Evolutionary conservation across 371 early-diverging fungal genomes (phyloP).

Genomic region (Mortierella sp.): DNA sequence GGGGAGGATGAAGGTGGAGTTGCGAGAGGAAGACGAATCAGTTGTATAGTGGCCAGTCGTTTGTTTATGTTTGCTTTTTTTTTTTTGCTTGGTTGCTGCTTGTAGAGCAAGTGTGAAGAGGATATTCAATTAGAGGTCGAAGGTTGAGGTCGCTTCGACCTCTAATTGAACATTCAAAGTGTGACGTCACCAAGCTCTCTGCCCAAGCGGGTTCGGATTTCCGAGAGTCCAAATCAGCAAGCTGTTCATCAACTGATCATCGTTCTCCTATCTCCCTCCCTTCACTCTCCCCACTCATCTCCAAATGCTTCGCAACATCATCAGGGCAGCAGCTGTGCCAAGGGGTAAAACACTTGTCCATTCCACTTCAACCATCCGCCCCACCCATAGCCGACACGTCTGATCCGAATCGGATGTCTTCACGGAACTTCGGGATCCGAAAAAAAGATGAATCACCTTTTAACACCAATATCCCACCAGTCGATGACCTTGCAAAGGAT

Average conservation of each 20-base stretch:
- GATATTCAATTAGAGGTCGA: background rate
- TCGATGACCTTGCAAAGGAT: background rate
- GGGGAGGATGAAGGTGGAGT: conserved; percentile 10
- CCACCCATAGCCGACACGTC: background rate
- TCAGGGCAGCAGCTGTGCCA: conserved; percentile 54
- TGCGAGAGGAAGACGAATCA: conserved; percentile 3
- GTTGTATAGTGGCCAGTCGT: background rate
- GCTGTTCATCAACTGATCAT: conserved; percentile 21
- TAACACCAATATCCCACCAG: conserved; percentile 1
- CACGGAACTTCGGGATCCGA: conserved; percentile 19
- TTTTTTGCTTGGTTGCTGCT: conserved; percentile 1
- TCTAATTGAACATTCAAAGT: background rate
- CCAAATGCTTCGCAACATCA: conserved; percentile 50
- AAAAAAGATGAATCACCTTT: background rate
- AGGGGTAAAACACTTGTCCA: conserved; percentile 38
- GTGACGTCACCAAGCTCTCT: background rate
- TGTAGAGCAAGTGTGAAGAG: background rate
- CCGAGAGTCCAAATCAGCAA: conserved; percentile 22
- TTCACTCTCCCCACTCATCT: conserved; percentile 23
- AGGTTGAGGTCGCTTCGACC: background rate
- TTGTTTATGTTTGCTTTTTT: conserved; percentile 23
- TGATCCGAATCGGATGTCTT: conserved; percentile 24
- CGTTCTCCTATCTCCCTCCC: conserved; percentile 15
- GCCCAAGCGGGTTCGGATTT: conserved; percentile 15
- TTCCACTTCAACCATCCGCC: background rate